Conservation (phyloP, 495 filamentous ascomycete genomes). For the Penicillium goetzii region DNA sequence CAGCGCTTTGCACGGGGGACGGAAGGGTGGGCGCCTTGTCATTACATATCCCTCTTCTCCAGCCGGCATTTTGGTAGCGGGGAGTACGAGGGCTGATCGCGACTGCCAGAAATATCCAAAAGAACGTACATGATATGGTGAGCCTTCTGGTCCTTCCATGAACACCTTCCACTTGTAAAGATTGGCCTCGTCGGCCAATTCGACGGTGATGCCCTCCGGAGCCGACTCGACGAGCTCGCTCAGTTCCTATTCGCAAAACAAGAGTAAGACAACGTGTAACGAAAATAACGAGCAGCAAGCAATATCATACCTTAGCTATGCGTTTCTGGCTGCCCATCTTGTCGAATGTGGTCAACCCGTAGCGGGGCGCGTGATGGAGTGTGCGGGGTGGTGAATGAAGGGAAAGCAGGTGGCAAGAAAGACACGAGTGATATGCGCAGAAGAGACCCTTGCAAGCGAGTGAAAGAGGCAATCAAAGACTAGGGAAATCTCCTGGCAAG, state of each 20-base stretch:
- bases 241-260: slow-evolving; percentile 61
- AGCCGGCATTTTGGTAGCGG: not conserved
- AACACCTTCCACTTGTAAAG: slow-evolving; percentile 82
- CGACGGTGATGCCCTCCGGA: slow-evolving; percentile 66
- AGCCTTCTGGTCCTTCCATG: slow-evolving; percentile 73
- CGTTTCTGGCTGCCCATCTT: slow-evolving; percentile 60
- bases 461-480: slow-evolving; percentile 28
- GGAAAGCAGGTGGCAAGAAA: slow-evolving; percentile 6
- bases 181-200: slow-evolving; percentile 69
- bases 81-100: not conserved
- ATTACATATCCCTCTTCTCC: not conserved
- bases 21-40: not conserved
- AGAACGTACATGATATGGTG: slow-evolving; percentile 65
- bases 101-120: not conserved
- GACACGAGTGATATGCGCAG: not conserved
- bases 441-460: slow-evolving; percentile 7
- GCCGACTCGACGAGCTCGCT: slow-evolving; percentile 66
- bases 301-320: slow-evolving; percentile 58
- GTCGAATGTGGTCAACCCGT: slow-evolving; percentile 12
- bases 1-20: not conserved
- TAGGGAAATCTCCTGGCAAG: not conserved
- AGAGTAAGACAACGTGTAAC: slow-evolving; percentile 9
- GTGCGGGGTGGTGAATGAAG: slow-evolving; percentile 21
- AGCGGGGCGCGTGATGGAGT: slow-evolving; percentile 21
- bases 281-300: not conserved